Conservation (phyloP, 345 rosid species). For the Moringa oleifera region DNA sequence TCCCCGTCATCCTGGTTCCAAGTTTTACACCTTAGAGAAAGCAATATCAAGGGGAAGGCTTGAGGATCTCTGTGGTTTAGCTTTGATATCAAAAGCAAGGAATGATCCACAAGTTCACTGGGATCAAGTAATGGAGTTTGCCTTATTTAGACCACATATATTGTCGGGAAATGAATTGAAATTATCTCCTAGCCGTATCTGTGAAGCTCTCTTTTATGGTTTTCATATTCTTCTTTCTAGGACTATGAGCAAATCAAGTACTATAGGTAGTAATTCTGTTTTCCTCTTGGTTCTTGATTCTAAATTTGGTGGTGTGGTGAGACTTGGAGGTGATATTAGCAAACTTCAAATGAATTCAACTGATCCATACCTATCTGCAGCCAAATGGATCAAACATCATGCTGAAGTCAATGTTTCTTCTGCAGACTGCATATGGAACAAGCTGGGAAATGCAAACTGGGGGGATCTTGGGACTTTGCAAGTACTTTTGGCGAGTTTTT, state of each 20-base stretch:
- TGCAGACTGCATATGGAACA: slow-evolving; percentile 53
- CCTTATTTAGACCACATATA: slow-evolving; percentile 39
- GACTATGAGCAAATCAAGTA: slow-evolving; percentile 39
- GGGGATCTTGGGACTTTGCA: slow-evolving; percentile 56
- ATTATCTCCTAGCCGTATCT: slow-evolving; percentile 38
- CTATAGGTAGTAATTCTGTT: slow-evolving; percentile 29
- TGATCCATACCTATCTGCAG: slow-evolving; percentile 35
- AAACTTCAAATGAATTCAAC: slow-evolving; percentile 28
- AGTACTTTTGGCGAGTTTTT: slow-evolving; percentile 47
- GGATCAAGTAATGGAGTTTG: slow-evolving; percentile 46
- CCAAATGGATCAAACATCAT: slow-evolving; percentile 49
- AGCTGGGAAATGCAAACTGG: slow-evolving; percentile 62
- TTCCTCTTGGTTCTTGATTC: slow-evolving; percentile 52
- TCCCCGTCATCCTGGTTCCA: slow-evolving; percentile 44
- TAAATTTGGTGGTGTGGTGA: slow-evolving; percentile 55
- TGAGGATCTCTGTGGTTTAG: slow-evolving; percentile 48
- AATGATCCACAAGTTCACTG: slow-evolving; percentile 36
- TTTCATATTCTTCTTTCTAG: slow-evolving; percentile 50
- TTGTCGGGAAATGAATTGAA: slow-evolving; percentile 34
- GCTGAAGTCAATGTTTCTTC: slow-evolving; percentile 43
- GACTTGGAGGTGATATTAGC: slow-evolving; percentile 48
- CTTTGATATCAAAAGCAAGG: slow-evolving; percentile 39
- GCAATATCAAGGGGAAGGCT: slow-evolving; percentile 46
- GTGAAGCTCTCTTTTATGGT: slow-evolving; percentile 64
- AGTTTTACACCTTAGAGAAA: slow-evolving; percentile 44